Conservation (phyloP, 768 basidiomycete genomes). For the Gyrodon lividus region DNA sequence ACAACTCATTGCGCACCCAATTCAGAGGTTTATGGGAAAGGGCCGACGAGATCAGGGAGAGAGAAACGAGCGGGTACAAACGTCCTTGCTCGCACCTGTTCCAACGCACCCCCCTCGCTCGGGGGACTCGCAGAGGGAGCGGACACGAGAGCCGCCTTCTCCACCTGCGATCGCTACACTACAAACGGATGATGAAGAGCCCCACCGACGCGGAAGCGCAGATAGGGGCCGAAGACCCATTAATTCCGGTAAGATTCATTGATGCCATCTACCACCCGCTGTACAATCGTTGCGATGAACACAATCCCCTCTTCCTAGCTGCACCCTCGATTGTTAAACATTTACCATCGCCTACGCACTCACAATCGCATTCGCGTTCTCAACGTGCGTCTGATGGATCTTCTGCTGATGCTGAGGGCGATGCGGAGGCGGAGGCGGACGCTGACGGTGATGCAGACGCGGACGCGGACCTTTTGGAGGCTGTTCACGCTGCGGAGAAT, state of each 20-base stretch:
- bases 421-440: slow-evolving; percentile 40
- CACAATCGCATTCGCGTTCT: slow-evolving; percentile 22
- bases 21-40: slow-evolving; percentile 26
- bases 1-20: slow-evolving; percentile 24
- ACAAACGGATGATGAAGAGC: slow-evolving; percentile 26
- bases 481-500: slow-evolving; percentile 50
- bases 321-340: slow-evolving; percentile 21
- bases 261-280: not conserved
- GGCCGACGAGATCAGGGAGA: slow-evolving; percentile 19
- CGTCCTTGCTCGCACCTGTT: slow-evolving; percentile 23
- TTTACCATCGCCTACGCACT: slow-evolving; percentile 25
- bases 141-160: slow-evolving; percentile 23
- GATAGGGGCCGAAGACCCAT: slow-evolving; percentile 31
- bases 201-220: slow-evolving; percentile 16
- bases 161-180: slow-evolving; percentile 34
- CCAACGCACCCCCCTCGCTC: slow-evolving; percentile 14
- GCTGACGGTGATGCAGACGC: slow-evolving; percentile 35
- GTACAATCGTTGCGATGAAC: slow-evolving; percentile 4
- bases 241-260: slow-evolving; percentile 23
- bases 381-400: slow-evolving; percentile 29
- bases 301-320: slow-evolving; percentile 9
- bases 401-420: slow-evolving; percentile 30
- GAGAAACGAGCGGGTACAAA: slow-evolving; percentile 15
- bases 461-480: slow-evolving; percentile 50
- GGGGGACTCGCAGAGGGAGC: slow-evolving; percentile 23